Percentiles rank a stretch among this genome's conserved stretches.
Evolutionary conservation across 2,329 filamentous ascomycete genomes (phyloP).

Genomic region (Chlorencoelia australis): DNA sequence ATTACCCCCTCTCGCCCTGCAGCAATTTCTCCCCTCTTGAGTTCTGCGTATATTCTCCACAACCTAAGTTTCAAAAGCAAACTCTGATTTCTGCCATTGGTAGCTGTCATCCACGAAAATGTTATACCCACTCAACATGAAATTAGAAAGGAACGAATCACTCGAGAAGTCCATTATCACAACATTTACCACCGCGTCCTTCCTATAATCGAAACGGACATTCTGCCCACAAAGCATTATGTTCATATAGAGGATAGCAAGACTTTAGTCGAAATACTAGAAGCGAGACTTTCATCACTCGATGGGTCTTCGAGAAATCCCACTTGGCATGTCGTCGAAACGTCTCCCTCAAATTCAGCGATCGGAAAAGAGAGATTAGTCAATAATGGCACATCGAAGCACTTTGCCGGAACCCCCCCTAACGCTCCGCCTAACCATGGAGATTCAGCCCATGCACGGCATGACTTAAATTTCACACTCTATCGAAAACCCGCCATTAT

Average conservation of each 20-base stretch:
- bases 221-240: slow-evolving; percentile 42
- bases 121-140: slow-evolving; percentile 35
- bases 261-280: slow-evolving; percentile 35
- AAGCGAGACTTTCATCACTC: too few species aligned
- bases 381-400: background rate
- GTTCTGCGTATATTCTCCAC: too few species aligned
- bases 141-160: slow-evolving; percentile 36
- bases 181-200: slow-evolving; percentile 41
- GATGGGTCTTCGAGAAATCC: too few species aligned
- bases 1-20: too few species aligned
- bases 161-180: slow-evolving; percentile 44
- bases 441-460: background rate
- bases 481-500: slow-evolving; percentile 8
- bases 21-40: too few species aligned
- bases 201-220: slow-evolving; percentile 42
- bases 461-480: background rate
- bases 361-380: background rate
- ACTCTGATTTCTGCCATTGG: slow-evolving; percentile 13
- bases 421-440: background rate
- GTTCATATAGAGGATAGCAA: slow-evolving; percentile 29
- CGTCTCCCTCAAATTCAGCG: background rate
- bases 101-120: slow-evolving; percentile 41
- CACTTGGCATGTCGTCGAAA: slow-evolving; percentile 11
- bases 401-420: too few species aligned
- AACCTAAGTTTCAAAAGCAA: slow-evolving; percentile 9